Evolutionary conservation across 202 grass and related monocot species (phyloP).

Genomic region (Digitaria exilis): DNA sequence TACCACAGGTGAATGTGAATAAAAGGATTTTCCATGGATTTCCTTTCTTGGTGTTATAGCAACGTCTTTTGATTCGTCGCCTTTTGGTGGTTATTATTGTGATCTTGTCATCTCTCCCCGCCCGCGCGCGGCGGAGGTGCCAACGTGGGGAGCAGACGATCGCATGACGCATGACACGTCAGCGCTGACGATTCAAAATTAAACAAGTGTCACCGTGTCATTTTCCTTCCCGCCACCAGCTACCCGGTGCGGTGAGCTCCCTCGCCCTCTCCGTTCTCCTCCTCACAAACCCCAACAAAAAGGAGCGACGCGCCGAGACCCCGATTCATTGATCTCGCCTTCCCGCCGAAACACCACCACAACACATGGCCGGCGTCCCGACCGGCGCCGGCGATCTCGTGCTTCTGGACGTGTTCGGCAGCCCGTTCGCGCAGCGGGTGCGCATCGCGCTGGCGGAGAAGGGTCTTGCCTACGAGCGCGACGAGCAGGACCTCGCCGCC

Average conservation of each 20-base stretch:
- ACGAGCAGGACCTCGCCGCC: slow-evolving; percentile 46
- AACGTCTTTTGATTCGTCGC: not conserved
- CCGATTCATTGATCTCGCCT: too few species aligned
- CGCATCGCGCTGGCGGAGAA: slow-evolving; percentile 60
- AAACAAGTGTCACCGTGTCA: not conserved
- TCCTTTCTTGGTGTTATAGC: not conserved
- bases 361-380: not conserved
- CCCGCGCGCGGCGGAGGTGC: too few species aligned
- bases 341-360: not conserved
- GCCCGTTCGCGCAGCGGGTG: slow-evolving; percentile 52
- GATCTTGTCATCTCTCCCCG: too few species aligned
- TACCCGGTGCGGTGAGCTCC: not conserved
- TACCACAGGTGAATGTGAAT: not conserved
- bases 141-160: not conserved
- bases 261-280: not conserved
- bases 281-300: not conserved
- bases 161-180: not conserved
- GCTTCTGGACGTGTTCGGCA: slow-evolving; percentile 48
- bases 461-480: slow-evolving; percentile 50
- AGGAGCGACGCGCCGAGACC: not conserved
- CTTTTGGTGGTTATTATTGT: too few species aligned
- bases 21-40: not conserved
- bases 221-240: not conserved
- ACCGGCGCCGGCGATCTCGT: not conserved
- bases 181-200: not conserved